Evolutionary conservation across 345 rosid species (phyloP), one percentile per base, ranked within the genome.

Genomic region (Citrus maxima): DNA sequence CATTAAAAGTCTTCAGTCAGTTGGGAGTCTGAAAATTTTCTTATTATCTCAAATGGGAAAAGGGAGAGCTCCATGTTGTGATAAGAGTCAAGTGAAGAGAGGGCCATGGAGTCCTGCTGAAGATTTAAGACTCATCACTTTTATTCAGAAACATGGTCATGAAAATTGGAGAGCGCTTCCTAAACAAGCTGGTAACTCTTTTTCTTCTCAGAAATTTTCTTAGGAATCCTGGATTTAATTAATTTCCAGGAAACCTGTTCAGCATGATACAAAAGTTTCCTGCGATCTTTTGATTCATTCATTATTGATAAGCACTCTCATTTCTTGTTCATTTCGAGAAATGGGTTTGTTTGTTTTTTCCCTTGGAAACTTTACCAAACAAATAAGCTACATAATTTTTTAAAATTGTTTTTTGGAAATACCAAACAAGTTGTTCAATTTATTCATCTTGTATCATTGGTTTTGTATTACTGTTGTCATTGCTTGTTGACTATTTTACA

Each of bases 101-200:
- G 99, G 99, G 30, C 94, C 99, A 79, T 95, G 99, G 99, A 93
- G 93, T 54, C 92, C 97, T 60, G 88, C 87, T 6, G 99, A 95
- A 82, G 99, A 95, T 84, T 75, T 91, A 70, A 90, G 84, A 79
- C 99, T 95, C 76, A 85, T 90, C 83, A 72, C 93, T 80, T 93
- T 91, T 64, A 89, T 95, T 77, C 96, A 91, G 82, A 89, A 88
- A 72, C 83, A 91, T 82, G 99, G 99, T 34, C 99, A 95, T 79
- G 89, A 87, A 1, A 95, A 95, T 67, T 95, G 99, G 99, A 89
- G 99, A 74, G 86, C 97, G 80, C 95, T 95, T 60, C 99, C 99
- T 21, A 93, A 87, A 76, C 93, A 86, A 83, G 98, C 99, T 61
- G 98, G 98, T 95, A 12, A 72, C 79, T 77, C 60, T 55, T 10